A percentile compares a stretch with the other conserved stretches of the same genome.
Evolutionary conservation across 2,329 filamentous ascomycete genomes (phyloP).

Genomic region (Corniculantispora saksenae): DNA sequence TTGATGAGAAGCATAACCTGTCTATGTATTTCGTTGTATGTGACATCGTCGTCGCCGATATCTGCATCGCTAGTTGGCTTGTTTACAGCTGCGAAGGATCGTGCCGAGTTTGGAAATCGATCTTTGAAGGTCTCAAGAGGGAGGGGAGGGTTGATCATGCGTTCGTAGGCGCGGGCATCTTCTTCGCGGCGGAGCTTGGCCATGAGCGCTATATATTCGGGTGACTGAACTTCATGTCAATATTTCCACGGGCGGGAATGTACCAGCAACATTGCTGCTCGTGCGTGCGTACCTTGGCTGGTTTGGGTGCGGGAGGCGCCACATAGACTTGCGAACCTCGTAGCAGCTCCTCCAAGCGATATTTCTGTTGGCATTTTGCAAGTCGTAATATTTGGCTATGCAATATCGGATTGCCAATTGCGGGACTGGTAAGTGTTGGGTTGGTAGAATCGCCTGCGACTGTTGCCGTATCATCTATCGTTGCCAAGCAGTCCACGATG

Average conservation of each 20-base stretch:
- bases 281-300: slow-evolving; percentile 38
- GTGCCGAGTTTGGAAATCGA: slow-evolving; percentile 57
- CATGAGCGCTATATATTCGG: slow-evolving; percentile 88
- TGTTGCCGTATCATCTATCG: slow-evolving; percentile 24
- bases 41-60: slow-evolving; percentile 63
- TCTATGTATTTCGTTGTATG: slow-evolving; percentile 73
- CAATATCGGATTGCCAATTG: slow-evolving; percentile 67
- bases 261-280: slow-evolving; percentile 33
- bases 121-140: slow-evolving; percentile 60
- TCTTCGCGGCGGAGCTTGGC: slow-evolving; percentile 77
- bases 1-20: slow-evolving; percentile 86
- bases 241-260: slow-evolving; percentile 55
- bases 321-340: slow-evolving; percentile 71
- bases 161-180: slow-evolving; percentile 79
- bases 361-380: slow-evolving; percentile 52
- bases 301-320: slow-evolving; percentile 78
- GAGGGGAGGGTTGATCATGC: slow-evolving; percentile 68
- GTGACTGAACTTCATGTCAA: slow-evolving; percentile 51
- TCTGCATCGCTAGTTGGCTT: slow-evolving; percentile 47
- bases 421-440: slow-evolving; percentile 50
- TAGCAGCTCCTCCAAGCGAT: slow-evolving; percentile 69
- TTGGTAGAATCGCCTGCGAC: slow-evolving; percentile 35
- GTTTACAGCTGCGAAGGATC: slow-evolving; percentile 58
- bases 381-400: slow-evolving; percentile 69
- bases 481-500: slow-evolving; percentile 62